These are phyloP conservation scores for Trichaptum fuscoviolaceum DNA, from an alignment of 768 basidiomycete species.

Conservation along the genomic window DNA sequence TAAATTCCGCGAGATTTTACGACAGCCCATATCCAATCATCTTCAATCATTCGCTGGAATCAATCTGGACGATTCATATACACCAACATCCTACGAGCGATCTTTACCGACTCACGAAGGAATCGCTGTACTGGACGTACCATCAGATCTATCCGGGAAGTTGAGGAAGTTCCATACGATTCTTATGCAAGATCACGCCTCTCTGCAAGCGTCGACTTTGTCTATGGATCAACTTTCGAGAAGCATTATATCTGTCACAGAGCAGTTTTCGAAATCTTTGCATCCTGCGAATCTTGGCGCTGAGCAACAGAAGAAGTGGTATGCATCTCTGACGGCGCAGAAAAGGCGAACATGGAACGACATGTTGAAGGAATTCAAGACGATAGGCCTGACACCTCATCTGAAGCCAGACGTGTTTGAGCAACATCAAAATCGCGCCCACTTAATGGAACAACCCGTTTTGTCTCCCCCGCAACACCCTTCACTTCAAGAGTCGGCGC, in stretches of 20 bases:
- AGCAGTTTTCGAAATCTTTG: neutral
- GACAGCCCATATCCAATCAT: constrained; percentile 53
- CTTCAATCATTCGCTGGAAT: constrained; percentile 21
- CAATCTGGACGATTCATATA: neutral
- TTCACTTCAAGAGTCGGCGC: constrained; percentile 15
- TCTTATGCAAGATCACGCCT: neutral
- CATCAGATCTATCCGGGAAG: neutral
- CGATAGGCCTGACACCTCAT: constrained; percentile 65
- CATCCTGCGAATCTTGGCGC: constrained; percentile 19
- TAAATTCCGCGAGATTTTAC: constrained; percentile 88
- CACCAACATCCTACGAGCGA: neutral
- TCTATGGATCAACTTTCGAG: neutral
- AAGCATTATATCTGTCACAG: neutral
- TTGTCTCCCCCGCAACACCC: constrained; percentile 19
- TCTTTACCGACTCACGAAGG: neutral
- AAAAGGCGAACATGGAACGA: constrained; percentile 92
- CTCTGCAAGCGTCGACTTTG: neutral
- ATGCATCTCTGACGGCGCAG: constrained; percentile 68
- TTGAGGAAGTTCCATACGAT: neutral
- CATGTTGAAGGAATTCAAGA: constrained; percentile 82
- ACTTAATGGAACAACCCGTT: constrained; percentile 61
- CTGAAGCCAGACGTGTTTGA: constrained; percentile 65
- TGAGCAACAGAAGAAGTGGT: constrained; percentile 55
- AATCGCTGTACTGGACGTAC: neutral
- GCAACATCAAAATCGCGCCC: constrained; percentile 47